phyloP scores from a whole-genome alignment of 2,329 filamentous ascomycete species.

The Chaetothyriales sp. region DNA sequence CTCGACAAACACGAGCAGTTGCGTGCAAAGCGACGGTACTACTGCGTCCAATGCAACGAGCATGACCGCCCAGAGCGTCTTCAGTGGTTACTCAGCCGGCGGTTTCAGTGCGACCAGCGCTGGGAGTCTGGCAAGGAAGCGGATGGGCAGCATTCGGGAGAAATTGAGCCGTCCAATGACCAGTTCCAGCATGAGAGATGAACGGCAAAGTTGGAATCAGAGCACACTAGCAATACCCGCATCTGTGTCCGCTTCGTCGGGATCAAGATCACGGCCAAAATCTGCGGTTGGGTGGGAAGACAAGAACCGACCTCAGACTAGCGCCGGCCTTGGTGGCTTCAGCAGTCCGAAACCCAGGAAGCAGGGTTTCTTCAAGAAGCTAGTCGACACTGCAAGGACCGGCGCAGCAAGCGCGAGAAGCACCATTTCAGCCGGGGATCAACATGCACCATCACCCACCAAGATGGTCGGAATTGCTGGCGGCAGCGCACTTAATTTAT shows the following conservation, averaged over 20 bases:
- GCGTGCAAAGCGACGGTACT: slow-evolving; percentile 54
- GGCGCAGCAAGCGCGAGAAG: slow-evolving; percentile 80
- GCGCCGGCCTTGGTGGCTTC: slow-evolving; percentile 64
- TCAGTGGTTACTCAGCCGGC: slow-evolving; percentile 85
- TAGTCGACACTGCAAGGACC: slow-evolving; percentile 86
- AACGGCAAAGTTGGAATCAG: slow-evolving; percentile 19
- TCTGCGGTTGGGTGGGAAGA: slow-evolving; percentile 51
- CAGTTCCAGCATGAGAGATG: slow-evolving; percentile 26
- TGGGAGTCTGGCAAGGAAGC: slow-evolving; percentile 72
- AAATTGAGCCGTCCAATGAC: slow-evolving; percentile 31
- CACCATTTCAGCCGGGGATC: slow-evolving; percentile 45
- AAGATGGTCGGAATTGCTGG: slow-evolving; percentile 45
- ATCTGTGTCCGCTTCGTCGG: slow-evolving; percentile 31
- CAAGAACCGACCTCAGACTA: slow-evolving; percentile 30
- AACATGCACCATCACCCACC: slow-evolving; percentile 30
- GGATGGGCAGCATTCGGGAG: slow-evolving; percentile 21
- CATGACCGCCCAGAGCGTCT: slow-evolving; percentile 70
- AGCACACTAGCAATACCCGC: slow-evolving; percentile 12
- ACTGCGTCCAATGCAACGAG: slow-evolving; percentile 56
- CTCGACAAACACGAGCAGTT: slow-evolving; percentile 63
- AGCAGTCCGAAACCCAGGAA: slow-evolving; percentile 62
- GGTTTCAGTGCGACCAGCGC: slow-evolving; percentile 91
- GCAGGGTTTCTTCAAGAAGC: slow-evolving; percentile 87
- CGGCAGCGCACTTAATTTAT: slow-evolving; percentile 22
- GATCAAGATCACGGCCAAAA: slow-evolving; percentile 30